Percentiles rank a stretch among this genome's conserved stretches.
phyloP scores from a whole-genome alignment of 768 basidiomycete genomes.

The Boletus rufocinnamomeus region DNA sequence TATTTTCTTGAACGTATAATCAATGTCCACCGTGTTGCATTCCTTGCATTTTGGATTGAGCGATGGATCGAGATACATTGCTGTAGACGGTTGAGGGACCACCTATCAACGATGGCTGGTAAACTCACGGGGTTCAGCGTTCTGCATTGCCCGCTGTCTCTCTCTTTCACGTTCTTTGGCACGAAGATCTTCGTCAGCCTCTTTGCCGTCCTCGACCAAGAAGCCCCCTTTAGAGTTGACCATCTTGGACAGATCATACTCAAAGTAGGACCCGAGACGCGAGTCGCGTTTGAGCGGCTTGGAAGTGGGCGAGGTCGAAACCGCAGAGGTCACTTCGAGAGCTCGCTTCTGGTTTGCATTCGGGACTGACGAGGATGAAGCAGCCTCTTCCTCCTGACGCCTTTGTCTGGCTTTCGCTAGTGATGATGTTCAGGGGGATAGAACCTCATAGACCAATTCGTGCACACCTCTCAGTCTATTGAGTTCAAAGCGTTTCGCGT shows the following conservation, averaged over 20 bases:
- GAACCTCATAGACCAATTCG: neutral
- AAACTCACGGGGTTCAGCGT: constrained; percentile 65
- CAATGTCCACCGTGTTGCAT: constrained; percentile 88
- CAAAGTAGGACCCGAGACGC: constrained; percentile 88
- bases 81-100: constrained; percentile 40
- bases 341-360: constrained; percentile 82
- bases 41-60: constrained; percentile 84
- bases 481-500: constrained; percentile 70
- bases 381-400: constrained; percentile 56
- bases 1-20: constrained; percentile 75
- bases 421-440: constrained; percentile 4
- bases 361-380: constrained; percentile 44
- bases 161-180: constrained; percentile 83
- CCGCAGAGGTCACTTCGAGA: constrained; percentile 55
- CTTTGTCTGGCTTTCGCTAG: constrained; percentile 77
- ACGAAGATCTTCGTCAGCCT: constrained; percentile 72
- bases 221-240: constrained; percentile 97
- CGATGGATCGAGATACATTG: constrained; percentile 71
- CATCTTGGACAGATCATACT: constrained; percentile 97
- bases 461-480: constrained; percentile 72
- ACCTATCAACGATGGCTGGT: neutral
- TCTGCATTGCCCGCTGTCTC: constrained; percentile 72
- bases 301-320: constrained; percentile 61
- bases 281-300: constrained; percentile 67
- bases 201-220: constrained; percentile 84